Base-by-base conservation (phyloP, 1,284 basidiomycete species). In the Moesziomyces sp. region DNA sequence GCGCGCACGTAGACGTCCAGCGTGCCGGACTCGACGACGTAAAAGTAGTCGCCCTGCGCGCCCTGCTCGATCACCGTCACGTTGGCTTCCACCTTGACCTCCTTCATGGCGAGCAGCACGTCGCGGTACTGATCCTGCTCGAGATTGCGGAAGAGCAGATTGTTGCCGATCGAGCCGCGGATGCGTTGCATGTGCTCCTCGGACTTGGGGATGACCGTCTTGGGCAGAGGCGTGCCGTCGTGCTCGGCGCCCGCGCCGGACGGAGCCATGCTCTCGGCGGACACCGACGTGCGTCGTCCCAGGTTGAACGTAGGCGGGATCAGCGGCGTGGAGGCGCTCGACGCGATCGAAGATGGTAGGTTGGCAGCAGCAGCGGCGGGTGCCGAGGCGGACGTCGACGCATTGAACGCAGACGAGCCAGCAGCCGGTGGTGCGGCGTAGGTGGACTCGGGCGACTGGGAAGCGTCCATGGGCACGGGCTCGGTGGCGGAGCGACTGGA, bases 41-140 rank as follows among this genome's bases (percentile, higher is more conserved):
- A 99, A 85, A 98, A 99, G 86, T 91, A 97, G 82, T 98, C 95
- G 52, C 96, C 96, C 42, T 93, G 92, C 74, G 95, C 96, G 48
- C 97, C 96, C 85, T 99, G 96, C 67, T 93, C 90, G 78, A 99
- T 98, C 65, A 99, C 91, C 30, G 93, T 90, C 65, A 93, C 91
- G 68, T 91, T 90, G 57, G 89, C 86, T 19, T 86, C 86, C 14
- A 94, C 90, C 16, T 86, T 88, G 61, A 91, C 88, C 86, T 99
- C 97, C 84, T 92, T 92, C 95, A 99, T 98, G 21, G 96, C 97
- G 66, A 92, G 91, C 24, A 99, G 87, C 18, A 97, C 95, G 48
- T 94, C 94, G 3, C 89, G 89, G 85, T 93, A 92, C 85, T 99
- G 96, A 81, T 98, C 96, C 79, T 95, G 93, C 77, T 98, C 95